Evolutionary conservation across 208 protist genomes (phyloP), one percentile per base, ranked within the genome.

Genomic region (Leptomonas pyrrhocoris): DNA sequence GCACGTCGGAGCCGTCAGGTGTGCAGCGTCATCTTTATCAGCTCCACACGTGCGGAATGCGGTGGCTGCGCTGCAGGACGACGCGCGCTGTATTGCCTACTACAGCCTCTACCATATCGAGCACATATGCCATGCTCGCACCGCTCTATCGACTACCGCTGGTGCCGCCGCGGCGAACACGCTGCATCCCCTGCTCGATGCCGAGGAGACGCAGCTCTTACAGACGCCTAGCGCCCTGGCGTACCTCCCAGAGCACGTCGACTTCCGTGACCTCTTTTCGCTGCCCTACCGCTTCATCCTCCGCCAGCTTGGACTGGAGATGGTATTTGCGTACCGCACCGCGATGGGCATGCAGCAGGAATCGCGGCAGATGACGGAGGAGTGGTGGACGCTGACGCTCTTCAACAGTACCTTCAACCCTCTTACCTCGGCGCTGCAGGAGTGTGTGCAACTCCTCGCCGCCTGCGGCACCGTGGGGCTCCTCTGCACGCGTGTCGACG

Each of bases 241-340:
- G 12, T 87, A 84, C 79, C 70, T 87, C 6, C 75, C 76, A 2
- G 43, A 61, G 43, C 51, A 72, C 36, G 36, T 79, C 25, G 72
- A 84, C 46, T 75, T 80, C 55, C 73, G 67, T 21, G 61, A 73
- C 48, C 64, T 87, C 23, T 84, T 87, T 48, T 67, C 74, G 16
- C 50, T 64, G 19, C 71, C 73, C 1, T 71, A 77, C 21, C 74
- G 84, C 18, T 87, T 88, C 61, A 69, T 93, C 51, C 76, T 93
- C 61, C 79, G 84, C 28, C 82, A 88, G 50, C 67, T 93, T 12
- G 88, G 88, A 25, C 53, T 93, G 30, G 88, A 93, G 73, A 77
- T 85, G 68, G 72, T 90, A 30, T 90, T 90, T 77, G 88, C 88
- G 11, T 76, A 88, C 50, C 73, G 67, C 31, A 79, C 78, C 0